Conservation (phyloP, 768 basidiomycete species). For the Naganishia kalamii region DNA sequence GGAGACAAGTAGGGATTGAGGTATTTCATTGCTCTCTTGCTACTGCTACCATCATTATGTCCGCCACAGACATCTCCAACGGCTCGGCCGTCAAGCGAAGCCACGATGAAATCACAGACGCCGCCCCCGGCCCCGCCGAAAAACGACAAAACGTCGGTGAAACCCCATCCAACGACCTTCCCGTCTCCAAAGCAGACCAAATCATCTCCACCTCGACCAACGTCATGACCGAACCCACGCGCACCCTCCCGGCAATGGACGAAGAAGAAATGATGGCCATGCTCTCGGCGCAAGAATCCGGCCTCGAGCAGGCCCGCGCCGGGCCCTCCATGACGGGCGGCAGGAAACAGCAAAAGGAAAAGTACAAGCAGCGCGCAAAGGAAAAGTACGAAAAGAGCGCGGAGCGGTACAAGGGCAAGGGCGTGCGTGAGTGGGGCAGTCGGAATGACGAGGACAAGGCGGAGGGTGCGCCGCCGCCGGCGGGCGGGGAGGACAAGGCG, state of each 20-base stretch:
- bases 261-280: slow-evolving; percentile 18
- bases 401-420: slow-evolving; percentile 6
- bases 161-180: neutral
- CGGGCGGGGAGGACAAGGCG: slow-evolving; percentile 21
- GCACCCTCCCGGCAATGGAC: slow-evolving; percentile 2
- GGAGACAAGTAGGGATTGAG: no score
- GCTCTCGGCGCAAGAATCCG: slow-evolving; percentile 9
- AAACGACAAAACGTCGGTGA: slow-evolving; percentile 7
- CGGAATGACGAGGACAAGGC: neutral
- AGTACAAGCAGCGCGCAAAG: slow-evolving; percentile 4
- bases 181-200: neutral
- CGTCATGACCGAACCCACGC: neutral
- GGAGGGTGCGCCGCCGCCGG: neutral
- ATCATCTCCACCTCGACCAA: neutral
- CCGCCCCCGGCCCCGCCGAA: neutral
- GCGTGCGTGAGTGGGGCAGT: slow-evolving; percentile 7
- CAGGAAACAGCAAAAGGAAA: slow-evolving; percentile 5
- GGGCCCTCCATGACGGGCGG: neutral
- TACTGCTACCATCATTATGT: no score
- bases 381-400: slow-evolving; percentile 14
- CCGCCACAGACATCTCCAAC: no score
- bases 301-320: slow-evolving; percentile 1
- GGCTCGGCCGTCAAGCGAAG: neutral
- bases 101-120: neutral
- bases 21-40: no score